A percentile compares a stretch with the other conserved stretches of the same genome.
Evolutionary conservation across 2,329 filamentous ascomycete genomes (phyloP).

Genomic region (Apiospora kogelbergensis): DNA sequence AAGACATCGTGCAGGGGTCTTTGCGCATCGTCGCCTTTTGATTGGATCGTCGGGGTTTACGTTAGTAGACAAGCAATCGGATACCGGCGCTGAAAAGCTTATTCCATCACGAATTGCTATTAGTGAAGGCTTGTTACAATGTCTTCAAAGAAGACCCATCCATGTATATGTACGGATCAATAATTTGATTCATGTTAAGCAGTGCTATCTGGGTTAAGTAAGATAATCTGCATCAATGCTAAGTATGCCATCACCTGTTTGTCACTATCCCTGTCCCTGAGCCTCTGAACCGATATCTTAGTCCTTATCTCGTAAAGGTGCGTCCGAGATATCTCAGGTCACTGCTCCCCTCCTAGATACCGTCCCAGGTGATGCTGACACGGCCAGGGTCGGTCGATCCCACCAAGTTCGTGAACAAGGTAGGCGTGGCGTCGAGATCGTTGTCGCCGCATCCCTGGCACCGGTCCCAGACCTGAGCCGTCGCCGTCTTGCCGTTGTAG

Average conservation of each 20-base stretch:
- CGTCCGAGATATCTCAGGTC: not conserved
- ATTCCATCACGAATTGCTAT: conserved; percentile 1
- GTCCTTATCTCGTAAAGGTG: not conserved
- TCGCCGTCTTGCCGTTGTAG: conserved; percentile 21
- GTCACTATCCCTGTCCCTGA: not conserved
- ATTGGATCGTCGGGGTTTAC: not conserved
- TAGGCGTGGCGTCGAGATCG: conserved; percentile 30
- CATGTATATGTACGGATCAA: not conserved
- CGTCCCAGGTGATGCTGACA: not conserved
- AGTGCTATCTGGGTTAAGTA: not conserved
- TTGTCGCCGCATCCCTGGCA: conserved; percentile 26
- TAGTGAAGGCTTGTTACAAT: not conserved
- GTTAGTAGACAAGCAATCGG: not conserved
- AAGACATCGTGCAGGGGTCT: not conserved
- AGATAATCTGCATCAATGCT: not conserved
- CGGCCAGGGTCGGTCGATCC: not conserved
- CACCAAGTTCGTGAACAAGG: conserved; percentile 26
- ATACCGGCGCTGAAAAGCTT: conserved; percentile 4
- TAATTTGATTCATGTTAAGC: not conserved
- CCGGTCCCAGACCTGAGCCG: conserved; percentile 29
- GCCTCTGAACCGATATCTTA: not conserved
- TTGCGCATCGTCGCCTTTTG: not conserved
- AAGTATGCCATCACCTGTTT: no score
- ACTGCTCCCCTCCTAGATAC: not conserved
- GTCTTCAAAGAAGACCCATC: no score